Base-by-base conservation (phyloP, 768 basidiomycete species). In the Termitomyces sp. region DNA sequence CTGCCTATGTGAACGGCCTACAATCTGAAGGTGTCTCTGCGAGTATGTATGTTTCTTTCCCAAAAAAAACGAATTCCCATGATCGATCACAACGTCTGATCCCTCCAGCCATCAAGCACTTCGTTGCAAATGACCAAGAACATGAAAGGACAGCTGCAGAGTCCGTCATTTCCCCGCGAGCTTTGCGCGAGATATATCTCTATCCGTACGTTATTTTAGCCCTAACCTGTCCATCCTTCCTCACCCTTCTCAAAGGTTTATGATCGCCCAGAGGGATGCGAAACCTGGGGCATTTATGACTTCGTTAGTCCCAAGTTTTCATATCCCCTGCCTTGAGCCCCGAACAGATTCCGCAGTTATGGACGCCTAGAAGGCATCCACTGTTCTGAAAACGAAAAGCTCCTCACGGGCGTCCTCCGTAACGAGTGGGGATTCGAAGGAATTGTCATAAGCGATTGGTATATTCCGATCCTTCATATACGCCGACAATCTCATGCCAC, bases 381-480 rank as follows among this genome's bases (percentile, higher is more conserved):
- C 65, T 85, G 81, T 52, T 83, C 86, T 5, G 90, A 92, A 69
- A 88, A 83, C 63, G 73, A 69, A n/a, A 67, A 72, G 41, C 75
- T 92, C 31, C 69, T 92, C 29, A 77, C 77, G 25, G 77, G 78
- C 25, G 80, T 91, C 45, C 75, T 91, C n/a, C 81, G 90, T 9
- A 76, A 77, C 31, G 90, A 92, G 65, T 91, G 90, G 90, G 77
- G 79, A 34, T 89, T 87, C 62, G 75, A 84, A 31, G 87, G 88
- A 0, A 67, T 83, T 42, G 75, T 90, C 58, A 88, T 92, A 72
- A 89, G 87, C 60, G 91, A 92, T 68, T 93, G 90, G 91, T 89
- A 68, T 23, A 27, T 37, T 31, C 21, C 14, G 42, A 6, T 41
- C 16, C 11, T 67, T 56, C 53, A 11, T 38, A 38, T 6, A 29